A percentile compares a stretch with the other conserved stretches of the same genome.
phyloP scores from a whole-genome alignment of 2,329 filamentous ascomycete genomes.

The Pseudofabraea citricarpa region DNA sequence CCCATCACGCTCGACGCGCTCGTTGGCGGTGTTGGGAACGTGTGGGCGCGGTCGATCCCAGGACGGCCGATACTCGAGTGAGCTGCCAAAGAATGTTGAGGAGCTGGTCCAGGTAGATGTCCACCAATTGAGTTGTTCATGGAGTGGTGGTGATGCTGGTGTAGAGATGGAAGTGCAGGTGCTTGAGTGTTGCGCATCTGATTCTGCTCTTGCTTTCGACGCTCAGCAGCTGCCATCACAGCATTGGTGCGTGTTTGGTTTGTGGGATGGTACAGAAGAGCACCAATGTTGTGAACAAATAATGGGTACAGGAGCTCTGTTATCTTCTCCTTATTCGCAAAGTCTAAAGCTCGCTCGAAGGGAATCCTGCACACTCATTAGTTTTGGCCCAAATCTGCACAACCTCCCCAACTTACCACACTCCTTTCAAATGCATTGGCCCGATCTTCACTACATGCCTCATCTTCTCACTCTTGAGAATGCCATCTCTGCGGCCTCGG shows the following conservation, averaged over 20 bases:
- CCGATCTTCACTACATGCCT: slow-evolving; percentile 98
- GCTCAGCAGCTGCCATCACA: slow-evolving; percentile 80
- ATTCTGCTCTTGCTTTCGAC: slow-evolving; percentile 66
- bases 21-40: slow-evolving; percentile 89
- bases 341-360: slow-evolving; percentile 94
- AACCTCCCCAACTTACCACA: slow-evolving; percentile 64
- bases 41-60: slow-evolving; percentile 77
- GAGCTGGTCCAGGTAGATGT: slow-evolving; percentile 40
- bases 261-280: slow-evolving; percentile 86
- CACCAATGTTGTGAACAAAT: slow-evolving; percentile 96
- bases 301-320: slow-evolving; percentile 91
- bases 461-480: slow-evolving; percentile 95
- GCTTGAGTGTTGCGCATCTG: slow-evolving; percentile 58
- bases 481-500: slow-evolving; percentile 87
- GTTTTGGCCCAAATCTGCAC: neutral
- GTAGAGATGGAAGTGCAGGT: slow-evolving; percentile 63
- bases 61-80: slow-evolving; percentile 72
- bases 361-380: slow-evolving; percentile 93
- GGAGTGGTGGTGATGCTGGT: slow-evolving; percentile 57
- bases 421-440: slow-evolving; percentile 97
- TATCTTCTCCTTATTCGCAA: slow-evolving; percentile 99
- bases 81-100: slow-evolving; percentile 51
- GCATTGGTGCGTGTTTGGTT: slow-evolving; percentile 79
- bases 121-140: slow-evolving; percentile 56
- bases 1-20: slow-evolving; percentile 83